Base-by-base conservation (phyloP, 371 early-diverging fungal species). In the Mortierella sp. region DNA sequence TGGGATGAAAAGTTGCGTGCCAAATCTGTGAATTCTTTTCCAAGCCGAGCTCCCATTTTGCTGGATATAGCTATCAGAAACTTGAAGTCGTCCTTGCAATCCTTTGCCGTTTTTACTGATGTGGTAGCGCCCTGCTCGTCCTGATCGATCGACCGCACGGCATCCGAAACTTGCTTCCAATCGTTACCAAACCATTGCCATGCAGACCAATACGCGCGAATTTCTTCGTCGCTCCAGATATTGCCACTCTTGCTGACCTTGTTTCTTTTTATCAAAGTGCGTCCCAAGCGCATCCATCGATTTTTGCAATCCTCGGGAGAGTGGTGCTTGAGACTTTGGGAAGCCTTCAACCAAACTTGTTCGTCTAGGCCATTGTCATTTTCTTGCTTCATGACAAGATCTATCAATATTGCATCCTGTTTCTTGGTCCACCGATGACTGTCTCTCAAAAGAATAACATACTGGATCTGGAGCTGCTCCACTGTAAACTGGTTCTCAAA, bases 11-110 rank as follows among this genome's bases (percentile, higher is more conserved):
- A 32, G 19, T 3, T 35, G 4, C 34, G 26, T 10, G 54, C 55
- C 15, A 64, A 28, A 0, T 53, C 29, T 35, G 40, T 40, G 2
- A 53, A 15, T 19, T 23, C 57, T 40, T 35, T 34, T 7, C 56
- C 42, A 2, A 65, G 55, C n/a, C 12, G 13, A 4, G 29, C 12
- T 19, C 7, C 13, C 57, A 15, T 56, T 42, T 22, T n/a, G 43
- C 26, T 15, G 2, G 66, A 65, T 6, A 55, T 23, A 1, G 55
- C 19, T 17, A 65, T 32, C n/a, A 65, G n/a, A 23, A 35, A 42
- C 42, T 65, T 37, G 40, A 65, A 65, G 32, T 65, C 66, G 29
- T 34, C 31, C 43, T 29, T 29, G 22, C 57, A 65, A n/a, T 65
- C 66, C 5, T 31, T 29, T 2, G 57, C 47, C 4, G 57, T 40